Evolutionary conservation across 2,329 filamentous ascomycete species (phyloP).

Genomic region (Microascus cirrosus): DNA sequence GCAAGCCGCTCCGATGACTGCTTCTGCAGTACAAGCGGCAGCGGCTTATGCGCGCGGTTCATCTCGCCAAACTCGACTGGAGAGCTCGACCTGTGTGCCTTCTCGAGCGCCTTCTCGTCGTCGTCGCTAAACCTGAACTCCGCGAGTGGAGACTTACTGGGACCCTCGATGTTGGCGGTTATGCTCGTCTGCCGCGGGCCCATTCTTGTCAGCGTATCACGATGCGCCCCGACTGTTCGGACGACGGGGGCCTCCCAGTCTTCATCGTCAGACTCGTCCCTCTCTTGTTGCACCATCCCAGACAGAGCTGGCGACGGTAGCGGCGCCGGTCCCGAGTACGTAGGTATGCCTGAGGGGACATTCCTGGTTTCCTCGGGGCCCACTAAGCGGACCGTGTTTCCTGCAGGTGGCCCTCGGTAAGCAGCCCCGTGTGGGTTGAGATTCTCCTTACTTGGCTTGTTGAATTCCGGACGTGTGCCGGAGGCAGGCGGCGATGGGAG

Average conservation of each 20-base stretch:
- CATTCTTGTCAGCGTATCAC: constrained; percentile 37
- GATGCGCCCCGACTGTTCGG: constrained; percentile 34
- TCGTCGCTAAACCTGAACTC: constrained; percentile 2
- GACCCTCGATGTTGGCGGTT: constrained; percentile 31
- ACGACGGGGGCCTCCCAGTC: constrained; percentile 27
- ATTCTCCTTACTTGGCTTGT: not conserved
- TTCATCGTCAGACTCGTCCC: constrained; percentile 20
- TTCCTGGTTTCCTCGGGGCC: not conserved
- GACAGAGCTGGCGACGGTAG: constrained; percentile 32
- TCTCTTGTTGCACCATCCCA: constrained; percentile 17
- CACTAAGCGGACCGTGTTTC: not conserved
- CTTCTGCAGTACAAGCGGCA: not conserved
- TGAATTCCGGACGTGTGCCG: not conserved
- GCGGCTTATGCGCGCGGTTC: not conserved
- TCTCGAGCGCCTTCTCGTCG: not conserved
- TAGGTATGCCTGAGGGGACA: not conserved
- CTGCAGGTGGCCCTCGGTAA: not conserved
- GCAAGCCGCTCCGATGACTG: not conserved
- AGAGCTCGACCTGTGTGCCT: not conserved
- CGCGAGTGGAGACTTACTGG: not conserved
- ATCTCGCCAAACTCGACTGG: not conserved
- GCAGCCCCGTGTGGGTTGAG: not conserved
- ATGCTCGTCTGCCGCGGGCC: constrained; percentile 34
- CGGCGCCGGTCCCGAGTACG: constrained; percentile 13
- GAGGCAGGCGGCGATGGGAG: not conserved